Percentiles rank a stretch among this genome's conserved stretches.
These are phyloP conservation scores for Trametes cingulata DNA, from an alignment of 768 basidiomycete species.

Conservation along the genomic window DNA sequence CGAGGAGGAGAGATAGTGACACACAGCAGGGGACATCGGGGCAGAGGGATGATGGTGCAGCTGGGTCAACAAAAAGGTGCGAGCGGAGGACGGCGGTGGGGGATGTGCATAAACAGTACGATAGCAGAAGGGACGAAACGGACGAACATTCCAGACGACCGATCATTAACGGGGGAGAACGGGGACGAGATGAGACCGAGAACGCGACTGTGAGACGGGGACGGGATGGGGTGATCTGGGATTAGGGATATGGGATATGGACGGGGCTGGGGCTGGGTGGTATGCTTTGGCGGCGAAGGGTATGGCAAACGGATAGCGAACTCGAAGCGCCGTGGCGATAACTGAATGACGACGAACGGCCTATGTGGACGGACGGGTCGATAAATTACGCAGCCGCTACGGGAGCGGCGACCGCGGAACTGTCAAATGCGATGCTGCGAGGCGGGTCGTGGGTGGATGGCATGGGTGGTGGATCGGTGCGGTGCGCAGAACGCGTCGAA, in stretches of 20 bases:
- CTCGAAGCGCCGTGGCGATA: conserved; percentile 3
- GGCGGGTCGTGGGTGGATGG: too few relatives aligned
- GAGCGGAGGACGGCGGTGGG: not conserved
- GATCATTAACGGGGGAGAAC: not conserved
- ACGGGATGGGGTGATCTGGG: too few relatives aligned
- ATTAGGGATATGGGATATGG: too few relatives aligned
- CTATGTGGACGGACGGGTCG: conserved; percentile 15
- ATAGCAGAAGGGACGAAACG: conserved; percentile 4
- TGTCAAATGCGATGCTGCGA: conserved; percentile 8
- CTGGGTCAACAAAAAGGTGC: not conserved
- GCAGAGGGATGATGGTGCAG: conserved; percentile 20
- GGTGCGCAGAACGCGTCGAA: too few relatives aligned
- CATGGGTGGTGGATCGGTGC: not conserved
- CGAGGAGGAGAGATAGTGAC: conserved; percentile 10
- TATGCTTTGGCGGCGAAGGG: not conserved
- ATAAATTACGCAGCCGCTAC: conserved; percentile 18
- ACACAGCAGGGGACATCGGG: conserved; percentile 9
- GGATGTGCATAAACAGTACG: not conserved
- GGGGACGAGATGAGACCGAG: not conserved
- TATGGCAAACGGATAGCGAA: not conserved
- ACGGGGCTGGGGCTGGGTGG: not conserved
- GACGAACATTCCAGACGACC: conserved; percentile 8
- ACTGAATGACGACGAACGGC: conserved; percentile 19
- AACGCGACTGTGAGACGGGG: not conserved
- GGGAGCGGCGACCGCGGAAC: not conserved